Percentiles rank a stretch among this genome's conserved stretches.
These are phyloP conservation scores for Termitomyces sp. DNA, from an alignment of 768 basidiomycete genomes.

Conservation along the genomic window DNA sequence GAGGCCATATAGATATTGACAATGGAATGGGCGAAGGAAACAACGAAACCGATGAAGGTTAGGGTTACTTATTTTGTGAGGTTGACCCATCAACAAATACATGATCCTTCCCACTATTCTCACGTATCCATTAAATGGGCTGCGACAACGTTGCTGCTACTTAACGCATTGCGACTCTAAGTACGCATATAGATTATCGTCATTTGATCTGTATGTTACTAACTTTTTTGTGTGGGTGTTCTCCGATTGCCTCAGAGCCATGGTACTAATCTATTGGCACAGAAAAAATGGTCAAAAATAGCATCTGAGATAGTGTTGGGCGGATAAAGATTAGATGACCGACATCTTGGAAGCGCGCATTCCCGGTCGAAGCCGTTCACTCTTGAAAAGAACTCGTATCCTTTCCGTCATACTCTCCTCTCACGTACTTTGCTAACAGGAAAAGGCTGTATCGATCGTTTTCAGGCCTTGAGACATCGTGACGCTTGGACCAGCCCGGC, in stretches of 20 bases:
- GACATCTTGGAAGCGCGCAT: background rate
- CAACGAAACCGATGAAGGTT: slow-evolving; percentile 1
- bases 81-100: background rate
- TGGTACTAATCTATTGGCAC: background rate
- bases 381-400: background rate
- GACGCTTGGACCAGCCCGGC: slow-evolving; percentile 3
- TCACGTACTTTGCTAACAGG: slow-evolving; percentile 4
- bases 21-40: background rate
- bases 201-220: background rate
- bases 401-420: slow-evolving; percentile 3
- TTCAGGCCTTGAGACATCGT: slow-evolving; percentile 2
- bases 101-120: background rate
- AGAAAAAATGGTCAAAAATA: background rate
- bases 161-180: background rate
- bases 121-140: too few species aligned
- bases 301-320: background rate
- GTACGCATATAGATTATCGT: background rate
- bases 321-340: background rate
- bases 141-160: background rate
- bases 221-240: background rate
- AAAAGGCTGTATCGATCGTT: slow-evolving; percentile 5
- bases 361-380: background rate
- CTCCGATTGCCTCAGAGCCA: background rate
- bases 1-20: slow-evolving; percentile 10
- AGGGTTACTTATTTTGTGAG: slow-evolving; percentile 9